These are phyloP conservation scores for Collybia sp. DNA, from an alignment of 768 basidiomycete species.

Conservation along the genomic window DNA sequence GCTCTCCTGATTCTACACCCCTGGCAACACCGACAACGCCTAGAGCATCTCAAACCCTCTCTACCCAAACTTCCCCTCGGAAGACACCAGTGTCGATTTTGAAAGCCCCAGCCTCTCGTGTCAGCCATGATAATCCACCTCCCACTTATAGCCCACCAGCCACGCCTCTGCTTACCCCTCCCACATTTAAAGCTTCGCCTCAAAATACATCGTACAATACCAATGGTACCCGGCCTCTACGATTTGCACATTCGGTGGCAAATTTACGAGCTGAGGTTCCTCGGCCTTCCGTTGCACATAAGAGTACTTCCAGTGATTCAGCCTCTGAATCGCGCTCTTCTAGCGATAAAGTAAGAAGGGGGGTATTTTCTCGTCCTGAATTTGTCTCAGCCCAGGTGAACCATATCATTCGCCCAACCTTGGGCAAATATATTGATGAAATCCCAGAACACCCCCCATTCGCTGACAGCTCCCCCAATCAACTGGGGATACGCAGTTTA, in stretches of 20 bases:
- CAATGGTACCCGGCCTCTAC: conserved; percentile 6
- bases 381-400: neutral
- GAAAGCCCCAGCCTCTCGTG: too few species aligned
- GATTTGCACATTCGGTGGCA: conserved; percentile 17
- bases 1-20: conserved; percentile 37
- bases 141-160: conserved; percentile 30
- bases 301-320: conserved; percentile 17
- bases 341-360: neutral
- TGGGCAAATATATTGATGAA: conserved; percentile 6
- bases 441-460: neutral
- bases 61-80: conserved; percentile 12
- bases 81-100: neutral
- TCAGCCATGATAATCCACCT: conserved; percentile 18
- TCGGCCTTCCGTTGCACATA: conserved; percentile 11
- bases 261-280: conserved; percentile 7
- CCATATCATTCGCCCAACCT: conserved; percentile 1
- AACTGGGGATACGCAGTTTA: conserved; percentile 44
- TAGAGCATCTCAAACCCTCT: conserved; percentile 9
- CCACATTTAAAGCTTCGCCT: conserved; percentile 11
- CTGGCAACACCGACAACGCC: conserved; percentile 37
- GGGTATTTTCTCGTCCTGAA: neutral
- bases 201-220: neutral
- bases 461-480: conserved; percentile 18
- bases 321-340: conserved; percentile 1
- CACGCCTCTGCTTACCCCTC: conserved; percentile 30